Percentiles rank a stretch among this genome's conserved stretches.
These are phyloP conservation scores for Phytophthora multivora DNA, from an alignment of 352 stramenopile species.

Conservation along the genomic window DNA sequence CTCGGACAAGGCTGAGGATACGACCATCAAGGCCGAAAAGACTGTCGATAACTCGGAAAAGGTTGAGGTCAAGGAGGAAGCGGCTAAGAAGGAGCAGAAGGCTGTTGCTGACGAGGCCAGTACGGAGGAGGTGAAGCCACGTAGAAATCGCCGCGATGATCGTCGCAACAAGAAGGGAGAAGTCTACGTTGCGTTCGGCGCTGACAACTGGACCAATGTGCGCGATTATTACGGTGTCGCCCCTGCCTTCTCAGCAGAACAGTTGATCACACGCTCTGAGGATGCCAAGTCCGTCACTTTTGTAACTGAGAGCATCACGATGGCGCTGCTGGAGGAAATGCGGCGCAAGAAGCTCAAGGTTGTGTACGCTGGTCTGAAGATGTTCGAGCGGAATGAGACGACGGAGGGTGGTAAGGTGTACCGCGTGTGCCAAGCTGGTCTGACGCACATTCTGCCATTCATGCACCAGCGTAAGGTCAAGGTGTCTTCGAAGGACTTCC, in stretches of 20 bases:
- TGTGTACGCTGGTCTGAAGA: slow-evolving; percentile 92
- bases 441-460: slow-evolving; percentile 85
- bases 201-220: slow-evolving; percentile 62
- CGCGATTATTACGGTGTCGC: slow-evolving; percentile 82
- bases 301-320: slow-evolving; percentile 86
- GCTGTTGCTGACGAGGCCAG: slow-evolving; percentile 10
- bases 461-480: slow-evolving; percentile 71
- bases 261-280: slow-evolving; percentile 90
- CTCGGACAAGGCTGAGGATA: slow-evolving; percentile 9
- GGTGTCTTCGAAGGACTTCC: slow-evolving; percentile 74
- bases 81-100: slow-evolving; percentile 11
- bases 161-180: slow-evolving; percentile 64
- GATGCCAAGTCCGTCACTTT: slow-evolving; percentile 88
- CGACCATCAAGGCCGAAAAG: slow-evolving; percentile 9
- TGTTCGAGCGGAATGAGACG: slow-evolving; percentile 91
- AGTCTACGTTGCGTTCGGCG: slow-evolving; percentile 75
- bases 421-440: slow-evolving; percentile 89
- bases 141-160: slow-evolving; percentile 51
- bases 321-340: slow-evolving; percentile 80
- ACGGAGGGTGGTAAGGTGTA: slow-evolving; percentile 74
- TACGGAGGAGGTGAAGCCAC: slow-evolving; percentile 30
- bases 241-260: slow-evolving; percentile 64
- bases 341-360: slow-evolving; percentile 89
- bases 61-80: slow-evolving; percentile 11
- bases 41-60: slow-evolving; percentile 26